A percentile compares a stretch with the other conserved stretches of the same genome.
These are phyloP conservation scores for Talaromyces sp. DNA, from an alignment of 2,329 filamentous ascomycete species.

Conservation along the genomic window DNA sequence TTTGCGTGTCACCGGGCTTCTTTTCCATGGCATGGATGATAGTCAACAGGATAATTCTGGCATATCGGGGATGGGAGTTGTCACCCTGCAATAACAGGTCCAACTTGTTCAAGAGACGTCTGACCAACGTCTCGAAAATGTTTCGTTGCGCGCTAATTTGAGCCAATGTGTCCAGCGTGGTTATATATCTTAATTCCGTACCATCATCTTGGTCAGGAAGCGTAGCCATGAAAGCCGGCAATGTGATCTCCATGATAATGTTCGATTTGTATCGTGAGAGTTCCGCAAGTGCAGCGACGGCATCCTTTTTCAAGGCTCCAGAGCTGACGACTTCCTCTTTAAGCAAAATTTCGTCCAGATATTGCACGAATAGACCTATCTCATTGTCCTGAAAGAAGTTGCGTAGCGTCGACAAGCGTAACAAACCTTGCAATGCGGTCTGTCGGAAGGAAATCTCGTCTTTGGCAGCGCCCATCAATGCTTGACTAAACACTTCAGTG, in stretches of 20 bases:
- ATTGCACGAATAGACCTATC: conserved; percentile 52
- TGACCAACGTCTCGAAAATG: conserved; percentile 61
- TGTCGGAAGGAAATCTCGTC: conserved; percentile 51
- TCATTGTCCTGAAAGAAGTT: conserved; percentile 51
- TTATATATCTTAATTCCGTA: conserved; percentile 46
- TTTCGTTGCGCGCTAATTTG: conserved; percentile 61
- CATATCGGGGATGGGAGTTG: conserved; percentile 49
- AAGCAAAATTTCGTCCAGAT: conserved; percentile 59
- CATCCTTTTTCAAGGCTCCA: conserved; percentile 56
- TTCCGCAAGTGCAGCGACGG: conserved; percentile 56
- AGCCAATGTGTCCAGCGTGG: conserved; percentile 60
- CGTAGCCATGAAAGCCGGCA: conserved; percentile 63
- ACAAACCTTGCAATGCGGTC: conserved; percentile 47
- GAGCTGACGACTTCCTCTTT: conserved; percentile 55
- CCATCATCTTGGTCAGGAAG: conserved; percentile 57
- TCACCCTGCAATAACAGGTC: conserved; percentile 51
- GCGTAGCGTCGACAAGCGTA: conserved; percentile 45
- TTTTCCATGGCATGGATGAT: conserved; percentile 59
- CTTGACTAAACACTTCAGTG: conserved; percentile 54
- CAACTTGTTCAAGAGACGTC: conserved; percentile 61
- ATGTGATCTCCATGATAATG: conserved; percentile 60
- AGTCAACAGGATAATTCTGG: conserved; percentile 58
- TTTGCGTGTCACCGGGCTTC: conserved; percentile 40
- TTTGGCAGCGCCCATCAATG: conserved; percentile 50
- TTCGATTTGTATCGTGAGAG: conserved; percentile 61